Percentiles rank a stretch among this genome's conserved stretches.
Conservation (phyloP, 1,139 yeast genomes). For the Lodderomyces margitis region DNA sequence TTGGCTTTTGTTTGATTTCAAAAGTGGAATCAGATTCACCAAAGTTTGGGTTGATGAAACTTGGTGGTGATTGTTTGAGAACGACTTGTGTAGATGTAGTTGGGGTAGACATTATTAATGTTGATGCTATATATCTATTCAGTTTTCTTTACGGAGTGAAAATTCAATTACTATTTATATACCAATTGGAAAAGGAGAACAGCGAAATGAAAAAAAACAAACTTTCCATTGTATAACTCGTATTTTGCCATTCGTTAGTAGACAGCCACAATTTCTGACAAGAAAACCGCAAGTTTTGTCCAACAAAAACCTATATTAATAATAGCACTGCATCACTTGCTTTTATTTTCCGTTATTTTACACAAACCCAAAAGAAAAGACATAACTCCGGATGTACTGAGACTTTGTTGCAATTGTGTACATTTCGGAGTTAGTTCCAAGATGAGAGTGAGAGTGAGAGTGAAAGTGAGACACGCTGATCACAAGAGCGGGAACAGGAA, state of each 20-base stretch:
- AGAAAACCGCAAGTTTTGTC: background rate
- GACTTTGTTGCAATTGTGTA: background rate
- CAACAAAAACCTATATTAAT: too few species aligned
- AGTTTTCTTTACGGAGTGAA: background rate
- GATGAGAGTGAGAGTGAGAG: background rate
- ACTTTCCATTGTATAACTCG: too few species aligned
- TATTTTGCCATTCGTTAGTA: too few species aligned
- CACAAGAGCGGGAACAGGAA: too few species aligned
- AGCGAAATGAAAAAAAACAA: too few species aligned
- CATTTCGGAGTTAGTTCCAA: background rate
- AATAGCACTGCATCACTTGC: too few species aligned
- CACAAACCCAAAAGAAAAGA: background rate
- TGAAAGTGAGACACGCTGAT: background rate
- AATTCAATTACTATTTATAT: background rate
- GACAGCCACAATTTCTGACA: too few species aligned
- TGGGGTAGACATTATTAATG: slow-evolving; percentile 14
- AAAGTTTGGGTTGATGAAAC: slow-evolving; percentile 18
- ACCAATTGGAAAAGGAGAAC: background rate
- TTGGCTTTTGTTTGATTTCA: slow-evolving; percentile 17
- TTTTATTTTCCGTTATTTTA: background rate
- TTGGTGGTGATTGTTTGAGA: slow-evolving; percentile 19
- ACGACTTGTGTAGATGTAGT: slow-evolving; percentile 14
- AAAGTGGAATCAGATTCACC: slow-evolving; percentile 23
- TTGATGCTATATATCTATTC: background rate
- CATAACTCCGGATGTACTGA: background rate